Percentiles rank a stretch among this genome's conserved stretches.
Conservation (phyloP, 257 asterid species). For the Cordia subcordata region DNA sequence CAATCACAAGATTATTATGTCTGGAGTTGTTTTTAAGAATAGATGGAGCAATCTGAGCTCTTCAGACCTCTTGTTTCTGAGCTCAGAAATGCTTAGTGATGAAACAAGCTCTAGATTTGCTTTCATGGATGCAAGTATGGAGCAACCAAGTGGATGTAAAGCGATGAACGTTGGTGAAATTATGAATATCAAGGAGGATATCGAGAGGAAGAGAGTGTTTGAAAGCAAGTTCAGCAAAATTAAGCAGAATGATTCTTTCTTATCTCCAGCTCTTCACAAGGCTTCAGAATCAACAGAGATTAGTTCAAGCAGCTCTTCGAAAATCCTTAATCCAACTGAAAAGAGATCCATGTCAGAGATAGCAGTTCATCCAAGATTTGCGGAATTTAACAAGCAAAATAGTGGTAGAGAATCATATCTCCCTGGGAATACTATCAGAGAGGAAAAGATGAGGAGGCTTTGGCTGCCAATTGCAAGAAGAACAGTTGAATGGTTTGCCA, state of each 20-base stretch:
- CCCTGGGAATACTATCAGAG: slow-evolving; percentile 21
- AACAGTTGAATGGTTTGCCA: slow-evolving; percentile 74
- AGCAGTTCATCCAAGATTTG: slow-evolving; percentile 51
- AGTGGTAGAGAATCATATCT: slow-evolving; percentile 1
- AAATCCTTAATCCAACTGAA: slow-evolving; percentile 12
- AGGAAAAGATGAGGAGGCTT: slow-evolving; percentile 44
- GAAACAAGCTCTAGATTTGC: slow-evolving; percentile 24
- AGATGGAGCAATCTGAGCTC: slow-evolving; percentile 71
- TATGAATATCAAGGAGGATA: slow-evolving; percentile 24
- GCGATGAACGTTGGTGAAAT: slow-evolving; percentile 7
- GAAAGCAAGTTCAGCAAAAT: slow-evolving; percentile 26
- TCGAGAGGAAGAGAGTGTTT: slow-evolving; percentile 21
- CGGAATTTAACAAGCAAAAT: slow-evolving; percentile 1
- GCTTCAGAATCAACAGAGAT: slow-evolving; percentile 5
- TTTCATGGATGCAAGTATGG: slow-evolving; percentile 4
- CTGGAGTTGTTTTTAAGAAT: slow-evolving; percentile 47
- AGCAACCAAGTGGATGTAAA: not conserved
- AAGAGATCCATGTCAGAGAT: slow-evolving; percentile 74
- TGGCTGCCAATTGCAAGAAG: slow-evolving; percentile 89
- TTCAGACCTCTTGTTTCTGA: slow-evolving; percentile 53
- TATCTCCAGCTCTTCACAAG: not conserved
- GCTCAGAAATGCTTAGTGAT: slow-evolving; percentile 42
- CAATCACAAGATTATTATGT: slow-evolving; percentile 46
- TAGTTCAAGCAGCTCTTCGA: slow-evolving; percentile 9
- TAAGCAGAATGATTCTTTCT: slow-evolving; percentile 17